Base-by-base conservation (phyloP, 208 protist species). In the Trypanosoma boissoni region DNA sequence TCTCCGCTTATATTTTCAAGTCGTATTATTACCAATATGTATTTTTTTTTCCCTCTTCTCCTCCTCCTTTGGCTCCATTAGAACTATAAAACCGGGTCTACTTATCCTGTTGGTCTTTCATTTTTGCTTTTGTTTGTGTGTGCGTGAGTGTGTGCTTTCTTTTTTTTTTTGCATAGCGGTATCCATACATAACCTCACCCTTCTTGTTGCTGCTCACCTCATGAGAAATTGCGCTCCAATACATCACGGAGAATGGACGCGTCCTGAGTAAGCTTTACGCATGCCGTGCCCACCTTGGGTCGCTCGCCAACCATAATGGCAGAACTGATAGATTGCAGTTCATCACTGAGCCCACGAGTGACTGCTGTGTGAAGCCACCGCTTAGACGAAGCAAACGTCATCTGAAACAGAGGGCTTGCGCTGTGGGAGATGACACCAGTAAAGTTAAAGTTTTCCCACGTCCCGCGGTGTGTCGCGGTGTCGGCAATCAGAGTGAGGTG, bases 261-360 rank as follows among this genome's bases (percentile, higher is more conserved):
- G 44, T 96, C 76, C 59, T 79, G 74, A 8, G 54, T 56, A 9
- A 92, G 68, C 53, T 74, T 76, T 43, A 83, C 80, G 27, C 70
- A 85, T 21, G 87, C 88, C 46, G 91, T 94, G 18, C 91, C 91
- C 39, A 96, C 91, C 24, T 68, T 69, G 9, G 91, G 91, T 14
- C 79, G 80, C 54, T 91, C 82, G n/a, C 91, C 91, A 10, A 94
- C 87, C 79, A 96, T 94, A 58, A 96, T 90, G 41, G 91, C 84
- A 0, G 91, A 82, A 32, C 83, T 92, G 57, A 94, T 82, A 9
- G 86, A 92, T 55, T 72, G 60, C 43, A 96, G 67, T 20, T 91
- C 86, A 48, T 96, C 91, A 9, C 76, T 60, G 27, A 94, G 55
- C 26, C 87, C 86, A 31, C 78, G 79, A 23, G 77, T 92, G 18